phyloP scores from a whole-genome alignment of 73 alveolate genomes.

The Stentor roeselii region DNA sequence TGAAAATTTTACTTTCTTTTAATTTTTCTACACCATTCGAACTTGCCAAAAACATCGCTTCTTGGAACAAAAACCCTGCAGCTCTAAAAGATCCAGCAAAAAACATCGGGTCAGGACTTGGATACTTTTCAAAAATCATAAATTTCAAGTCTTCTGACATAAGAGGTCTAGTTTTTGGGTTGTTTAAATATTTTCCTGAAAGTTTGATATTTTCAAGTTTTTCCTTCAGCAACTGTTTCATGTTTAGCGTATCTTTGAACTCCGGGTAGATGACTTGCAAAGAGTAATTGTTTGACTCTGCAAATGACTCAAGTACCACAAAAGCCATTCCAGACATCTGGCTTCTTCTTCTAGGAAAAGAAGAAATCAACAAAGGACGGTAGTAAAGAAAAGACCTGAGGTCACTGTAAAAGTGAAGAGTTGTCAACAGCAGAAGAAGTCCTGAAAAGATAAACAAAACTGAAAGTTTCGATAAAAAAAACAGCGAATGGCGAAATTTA shows the following conservation, averaged over 20 bases:
- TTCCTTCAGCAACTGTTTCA: neutral
- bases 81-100: neutral
- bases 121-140: neutral
- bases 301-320: neutral
- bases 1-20: too few species aligned
- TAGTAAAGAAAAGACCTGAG: too few species aligned
- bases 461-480: neutral
- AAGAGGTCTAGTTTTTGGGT: neutral
- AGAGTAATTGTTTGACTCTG: neutral
- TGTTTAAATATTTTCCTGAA: neutral
- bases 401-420: neutral
- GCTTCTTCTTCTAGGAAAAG: neutral
- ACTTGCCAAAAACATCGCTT: neutral
- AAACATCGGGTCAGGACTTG: neutral
- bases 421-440: too few species aligned
- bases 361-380: neutral
- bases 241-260: neutral
- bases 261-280: neutral
- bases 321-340: neutral
- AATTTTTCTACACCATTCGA: neutral
- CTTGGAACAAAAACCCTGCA: neutral
- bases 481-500: neutral
- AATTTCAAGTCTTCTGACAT: neutral
- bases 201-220: too few species aligned
- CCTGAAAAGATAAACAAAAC: neutral